These are phyloP conservation scores for Aaosphaeria arxii DNA, from an alignment of 2,329 filamentous ascomycete genomes.

Conservation along the genomic window DNA sequence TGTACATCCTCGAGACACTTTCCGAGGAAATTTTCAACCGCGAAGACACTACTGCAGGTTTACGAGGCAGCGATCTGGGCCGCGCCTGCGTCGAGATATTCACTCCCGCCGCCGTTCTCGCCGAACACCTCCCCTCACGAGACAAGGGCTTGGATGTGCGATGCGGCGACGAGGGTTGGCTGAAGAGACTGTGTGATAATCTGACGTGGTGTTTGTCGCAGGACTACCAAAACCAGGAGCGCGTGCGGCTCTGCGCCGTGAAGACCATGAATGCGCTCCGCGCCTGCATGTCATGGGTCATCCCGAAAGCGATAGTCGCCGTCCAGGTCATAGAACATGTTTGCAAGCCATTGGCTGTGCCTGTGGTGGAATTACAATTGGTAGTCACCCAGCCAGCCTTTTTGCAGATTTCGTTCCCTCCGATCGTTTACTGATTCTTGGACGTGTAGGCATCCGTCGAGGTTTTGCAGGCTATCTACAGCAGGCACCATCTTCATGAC, in stretches of 20 bases:
- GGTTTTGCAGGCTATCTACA: constrained; percentile 78
- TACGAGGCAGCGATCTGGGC: constrained; percentile 80
- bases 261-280: constrained; percentile 76
- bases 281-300: constrained; percentile 81
- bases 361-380: constrained; percentile 33
- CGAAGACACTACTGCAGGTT: constrained; percentile 80
- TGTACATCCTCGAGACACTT: constrained; percentile 84
- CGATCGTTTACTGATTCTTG: too few relatives aligned
- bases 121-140: constrained; percentile 72
- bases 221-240: constrained; percentile 61
- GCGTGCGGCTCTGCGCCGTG: constrained; percentile 67
- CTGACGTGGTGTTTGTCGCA: constrained; percentile 70
- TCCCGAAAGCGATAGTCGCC: constrained; percentile 74
- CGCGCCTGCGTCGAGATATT: constrained; percentile 92
- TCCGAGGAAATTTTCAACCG: constrained; percentile 93
- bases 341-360: constrained; percentile 38
- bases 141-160: constrained; percentile 68
- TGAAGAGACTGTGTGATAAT: constrained; percentile 71
- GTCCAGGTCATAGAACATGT: constrained; percentile 36
- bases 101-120: constrained; percentile 72
- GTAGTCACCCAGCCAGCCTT: constrained; percentile 12
- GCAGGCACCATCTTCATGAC: constrained; percentile 68
- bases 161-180: constrained; percentile 81
- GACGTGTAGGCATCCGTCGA: constrained; percentile 60
- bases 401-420: constrained; percentile 7